Base-by-base conservation (phyloP, 108 stramenopile species). In the Skeletonema costatum region DNA sequence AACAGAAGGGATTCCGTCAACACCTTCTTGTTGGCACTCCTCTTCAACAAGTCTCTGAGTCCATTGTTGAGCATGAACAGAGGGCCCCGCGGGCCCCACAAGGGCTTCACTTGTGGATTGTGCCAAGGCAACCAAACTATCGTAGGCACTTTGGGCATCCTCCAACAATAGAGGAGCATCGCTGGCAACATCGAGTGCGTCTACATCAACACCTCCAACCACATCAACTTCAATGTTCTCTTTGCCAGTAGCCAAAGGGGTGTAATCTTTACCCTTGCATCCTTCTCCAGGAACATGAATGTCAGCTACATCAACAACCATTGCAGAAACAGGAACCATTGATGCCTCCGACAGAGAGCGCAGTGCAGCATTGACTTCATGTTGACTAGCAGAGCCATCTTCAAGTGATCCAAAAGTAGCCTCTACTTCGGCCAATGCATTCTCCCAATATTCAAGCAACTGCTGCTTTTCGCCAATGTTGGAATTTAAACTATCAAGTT, bases 1-100 rank as follows among this genome's bases (percentile, higher is more conserved):
- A 21, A 58, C 19, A 58, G 41, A 25, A 35, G 46, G 3, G 73
- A 19, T 50, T 5, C 60, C 51, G 32, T 77, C 62, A 39, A 87
- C 33, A 25, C 70, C 78, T 56, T 59, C 29, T 16, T 64, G 75
- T 29, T 65, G 64, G 32, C 81, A 80, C 58, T 87, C 71, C 44
- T 71, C 48, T 17, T 68, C 19, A 29, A 87, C 64, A 73, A 85
- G 77, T 56, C 70, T 46, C 10, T 82, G 68, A 30, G 85, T 63
- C 73, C 66, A 74, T 13, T 66, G 75, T 64, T 74, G 60, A 17
- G 71, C 50, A 25, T 61, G 39, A 25, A 39, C 16, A 35, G 82
- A 80, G 61, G 51, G 75, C 30, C 61, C 35, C 33, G 32, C 4
- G 9, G 60, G 41, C 29, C 32, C 68, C 21, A 67, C 16, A 36